phyloP scores from a whole-genome alignment of 768 basidiomycete genomes.

The Ramaria sp. region DNA sequence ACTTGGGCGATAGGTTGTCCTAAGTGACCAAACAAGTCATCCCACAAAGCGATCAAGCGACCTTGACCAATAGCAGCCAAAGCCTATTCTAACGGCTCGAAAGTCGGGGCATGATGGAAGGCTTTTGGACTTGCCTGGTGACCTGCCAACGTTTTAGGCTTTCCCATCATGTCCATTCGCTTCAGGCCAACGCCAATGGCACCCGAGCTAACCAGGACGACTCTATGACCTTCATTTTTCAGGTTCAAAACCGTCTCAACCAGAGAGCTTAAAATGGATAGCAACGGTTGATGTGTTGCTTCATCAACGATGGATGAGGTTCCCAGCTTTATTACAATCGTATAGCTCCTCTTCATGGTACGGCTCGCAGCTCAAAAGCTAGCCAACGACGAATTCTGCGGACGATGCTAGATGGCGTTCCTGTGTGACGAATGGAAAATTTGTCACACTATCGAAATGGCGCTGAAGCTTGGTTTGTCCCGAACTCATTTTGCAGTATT shows the following conservation, averaged over 20 bases:
- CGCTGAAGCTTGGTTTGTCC: too few species aligned
- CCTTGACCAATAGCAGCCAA: constrained; percentile 97
- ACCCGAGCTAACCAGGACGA: constrained; percentile 92
- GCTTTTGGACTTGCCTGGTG: constrained; percentile 63
- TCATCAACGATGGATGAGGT: constrained; percentile 97
- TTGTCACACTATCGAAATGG: too few species aligned
- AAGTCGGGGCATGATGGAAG: background rate
- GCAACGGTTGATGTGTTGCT: constrained; percentile 80
- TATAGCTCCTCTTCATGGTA: constrained; percentile 24
- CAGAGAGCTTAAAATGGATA: constrained; percentile 83
- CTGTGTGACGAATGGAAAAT: too few species aligned
- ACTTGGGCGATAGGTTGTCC: constrained; percentile 96
- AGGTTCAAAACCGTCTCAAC: constrained; percentile 85
- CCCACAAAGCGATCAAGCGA: constrained; percentile 91
- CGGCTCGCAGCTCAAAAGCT: background rate
- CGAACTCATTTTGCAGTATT: too few species aligned
- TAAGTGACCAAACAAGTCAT: constrained; percentile 88
- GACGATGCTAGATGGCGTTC: too few species aligned
- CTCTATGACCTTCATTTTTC: constrained; percentile 75
- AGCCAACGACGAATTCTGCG: constrained; percentile 6
- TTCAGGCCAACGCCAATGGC: constrained; percentile 96
- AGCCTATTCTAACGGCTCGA: constrained; percentile 41
- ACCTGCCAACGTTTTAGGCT: constrained; percentile 76
- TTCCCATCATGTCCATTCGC: constrained; percentile 73
- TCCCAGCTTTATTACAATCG: constrained; percentile 84